Percentiles rank a stretch among this genome's conserved stretches.
These are phyloP conservation scores for Gryganskiella cystojenkinii DNA, from an alignment of 192 early-diverging fungal species.

Conservation along the genomic window DNA sequence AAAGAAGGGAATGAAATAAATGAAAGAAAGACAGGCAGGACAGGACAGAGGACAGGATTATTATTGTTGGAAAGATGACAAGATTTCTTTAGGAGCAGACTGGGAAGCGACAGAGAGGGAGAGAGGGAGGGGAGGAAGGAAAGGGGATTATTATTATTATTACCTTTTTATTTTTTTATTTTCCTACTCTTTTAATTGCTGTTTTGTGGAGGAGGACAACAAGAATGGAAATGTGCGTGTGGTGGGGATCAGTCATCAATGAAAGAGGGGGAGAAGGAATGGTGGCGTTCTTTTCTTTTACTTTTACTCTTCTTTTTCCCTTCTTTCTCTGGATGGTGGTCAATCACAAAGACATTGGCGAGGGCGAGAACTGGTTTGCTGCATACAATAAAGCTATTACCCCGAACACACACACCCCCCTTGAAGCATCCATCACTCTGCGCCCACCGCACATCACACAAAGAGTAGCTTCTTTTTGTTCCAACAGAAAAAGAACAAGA, in stretches of 20 bases:
- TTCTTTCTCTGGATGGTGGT: background rate
- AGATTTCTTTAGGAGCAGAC: no score
- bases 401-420: no score
- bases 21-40: background rate
- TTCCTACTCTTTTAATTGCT: background rate
- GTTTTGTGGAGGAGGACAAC: slow-evolving; percentile 62
- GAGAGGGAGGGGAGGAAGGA: background rate
- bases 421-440: no score
- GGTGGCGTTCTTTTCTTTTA: background rate
- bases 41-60: background rate
- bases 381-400: no score
- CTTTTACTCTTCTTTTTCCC: background rate
- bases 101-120: background rate
- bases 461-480: no score
- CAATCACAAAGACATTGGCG: background rate
- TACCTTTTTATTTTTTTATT: no score
- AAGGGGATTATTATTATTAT: no score
- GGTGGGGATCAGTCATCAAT: slow-evolving; percentile 58
- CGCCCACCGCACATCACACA: no score
- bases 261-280: background rate
- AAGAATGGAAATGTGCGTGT: slow-evolving; percentile 68
- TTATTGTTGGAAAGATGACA: no score
- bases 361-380: no score
- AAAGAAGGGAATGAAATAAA: background rate
- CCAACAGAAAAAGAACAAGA: no score